Evolutionary conservation across 2,329 filamentous ascomycete genomes (phyloP), one percentile per base, ranked within the genome.

Genomic region (Westerdykella sp.): DNA sequence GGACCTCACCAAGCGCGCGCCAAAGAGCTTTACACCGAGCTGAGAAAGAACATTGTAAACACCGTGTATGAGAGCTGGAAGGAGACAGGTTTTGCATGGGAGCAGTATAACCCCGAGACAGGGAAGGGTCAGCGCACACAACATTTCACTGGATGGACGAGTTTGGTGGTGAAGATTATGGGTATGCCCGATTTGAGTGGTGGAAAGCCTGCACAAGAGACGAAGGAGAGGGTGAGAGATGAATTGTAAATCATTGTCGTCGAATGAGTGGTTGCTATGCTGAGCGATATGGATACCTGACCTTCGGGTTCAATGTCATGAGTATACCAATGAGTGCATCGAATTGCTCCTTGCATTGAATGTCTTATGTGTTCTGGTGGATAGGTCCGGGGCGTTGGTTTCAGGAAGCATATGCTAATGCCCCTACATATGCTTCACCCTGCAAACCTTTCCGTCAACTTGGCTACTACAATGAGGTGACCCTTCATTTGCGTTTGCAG

Each of bases 131-230:
- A 97, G 73, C 78, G 93, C 34, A 97, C 90, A 5, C 89, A 96
- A 74, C 91, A 97, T 68, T 98, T 98, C 65, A 96, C 93, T 0
- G 93, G 93, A 40, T 98, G 93, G 93, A 98, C 93, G n/a, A 95
- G 88, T 65, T 73, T 97, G 68, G 87, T 97, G 38, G 90, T 97
- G 37, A 96, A 95, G 74, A 87, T 98, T 54, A 95, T 97, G 89
- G 81, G 81, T 37, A 91, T 98, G 87, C 85, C 88, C 6, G 84
- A 94, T 55, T 60, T 87, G 34, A 54, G 55, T 14, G 54, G 54
- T 31, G 52, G 34, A 35, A 18, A 35, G 13, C 6, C 6, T n/a
- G 32, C 32, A 14, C 9, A 15, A 3, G 32, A 14, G 32, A 18
- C 7, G 6, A 37, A 42, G 25, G 53, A 49, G 21, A 44, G 46